Evolutionary conservation across 352 stramenopile genomes (phyloP).

Genomic region (Phytopythium montanum): DNA sequence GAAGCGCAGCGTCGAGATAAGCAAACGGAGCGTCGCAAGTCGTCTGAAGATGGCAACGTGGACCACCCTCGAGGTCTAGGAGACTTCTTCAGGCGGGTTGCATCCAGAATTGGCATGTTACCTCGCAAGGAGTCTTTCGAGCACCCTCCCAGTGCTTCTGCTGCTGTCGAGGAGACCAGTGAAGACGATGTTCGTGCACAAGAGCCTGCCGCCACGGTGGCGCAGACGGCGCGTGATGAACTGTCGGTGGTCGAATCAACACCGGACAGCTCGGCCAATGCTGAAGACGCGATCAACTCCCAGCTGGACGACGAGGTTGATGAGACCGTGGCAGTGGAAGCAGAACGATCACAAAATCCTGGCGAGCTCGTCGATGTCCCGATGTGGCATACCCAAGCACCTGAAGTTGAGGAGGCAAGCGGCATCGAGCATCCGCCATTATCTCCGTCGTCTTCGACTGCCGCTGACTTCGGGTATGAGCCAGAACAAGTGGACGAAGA

Average conservation of each 20-base stretch:
- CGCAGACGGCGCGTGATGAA: neutral
- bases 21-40: neutral
- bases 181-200: neutral
- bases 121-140: neutral
- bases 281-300: neutral
- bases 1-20: neutral
- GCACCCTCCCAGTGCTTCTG: neutral
- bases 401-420: neutral
- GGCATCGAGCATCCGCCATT: neutral
- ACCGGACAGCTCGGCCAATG: neutral
- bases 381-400: constrained; percentile 6
- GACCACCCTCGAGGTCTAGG: constrained; percentile 2
- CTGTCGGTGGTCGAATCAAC: neutral
- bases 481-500: neutral
- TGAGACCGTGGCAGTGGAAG: neutral
- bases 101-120: constrained; percentile 1
- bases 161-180: neutral
- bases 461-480: neutral
- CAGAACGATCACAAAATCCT: neutral
- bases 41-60: neutral
- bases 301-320: neutral
- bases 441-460: neutral
- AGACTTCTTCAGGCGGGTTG: constrained; percentile 1
- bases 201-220: neutral
- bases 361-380: neutral